Evolutionary conservation across 2,329 filamentous ascomycete genomes (phyloP).

Genomic region (Diaporthe ampelina): DNA sequence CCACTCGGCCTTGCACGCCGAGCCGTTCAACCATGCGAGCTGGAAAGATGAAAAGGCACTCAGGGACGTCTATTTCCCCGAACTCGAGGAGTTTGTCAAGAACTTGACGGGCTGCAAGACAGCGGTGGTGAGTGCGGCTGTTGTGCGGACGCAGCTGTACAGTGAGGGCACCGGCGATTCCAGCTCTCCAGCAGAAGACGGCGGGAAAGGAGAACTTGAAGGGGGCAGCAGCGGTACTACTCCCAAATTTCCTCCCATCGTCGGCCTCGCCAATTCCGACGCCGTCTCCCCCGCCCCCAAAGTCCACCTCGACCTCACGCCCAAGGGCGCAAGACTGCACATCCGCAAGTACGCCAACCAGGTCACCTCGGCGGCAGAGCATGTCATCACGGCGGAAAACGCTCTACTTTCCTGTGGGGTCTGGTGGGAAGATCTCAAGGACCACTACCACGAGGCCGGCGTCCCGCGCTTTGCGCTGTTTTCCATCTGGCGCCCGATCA

Average conservation of each 20-base stretch:
- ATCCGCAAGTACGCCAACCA: conserved; percentile 47
- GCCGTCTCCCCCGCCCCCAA: conserved; percentile 48
- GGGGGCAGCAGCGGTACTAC: conserved; percentile 3
- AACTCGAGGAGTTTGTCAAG: conserved; percentile 47
- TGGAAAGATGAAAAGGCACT: conserved; percentile 46
- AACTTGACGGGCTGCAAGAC: conserved; percentile 47
- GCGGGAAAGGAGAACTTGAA: conserved; percentile 36
- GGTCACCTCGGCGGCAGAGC: conserved; percentile 41
- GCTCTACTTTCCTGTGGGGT: conserved; percentile 11
- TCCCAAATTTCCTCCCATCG: conserved; percentile 42
- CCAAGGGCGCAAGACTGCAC: conserved; percentile 47
- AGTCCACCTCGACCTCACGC: conserved; percentile 49
- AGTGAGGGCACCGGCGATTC: conserved; percentile 43
- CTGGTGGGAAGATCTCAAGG: conserved; percentile 27
- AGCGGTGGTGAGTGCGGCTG: conserved; percentile 45
- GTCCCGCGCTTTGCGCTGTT: conserved; percentile 44
- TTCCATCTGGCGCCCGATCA: conserved; percentile 44
- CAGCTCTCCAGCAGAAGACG: conserved; percentile 38
- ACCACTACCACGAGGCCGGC: conserved; percentile 36
- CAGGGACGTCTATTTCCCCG: conserved; percentile 46
- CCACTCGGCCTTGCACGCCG: conserved; percentile 44
- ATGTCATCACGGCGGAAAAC: conserved; percentile 46
- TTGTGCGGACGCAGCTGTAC: conserved; percentile 46
- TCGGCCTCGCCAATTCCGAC: conserved; percentile 43
- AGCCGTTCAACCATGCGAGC: conserved; percentile 42